Evolutionary conservation across 2,329 filamentous ascomycete species (phyloP), one percentile per base, ranked within the genome.

Genomic region (Nothophaeocryptopus gaeumannii): DNA sequence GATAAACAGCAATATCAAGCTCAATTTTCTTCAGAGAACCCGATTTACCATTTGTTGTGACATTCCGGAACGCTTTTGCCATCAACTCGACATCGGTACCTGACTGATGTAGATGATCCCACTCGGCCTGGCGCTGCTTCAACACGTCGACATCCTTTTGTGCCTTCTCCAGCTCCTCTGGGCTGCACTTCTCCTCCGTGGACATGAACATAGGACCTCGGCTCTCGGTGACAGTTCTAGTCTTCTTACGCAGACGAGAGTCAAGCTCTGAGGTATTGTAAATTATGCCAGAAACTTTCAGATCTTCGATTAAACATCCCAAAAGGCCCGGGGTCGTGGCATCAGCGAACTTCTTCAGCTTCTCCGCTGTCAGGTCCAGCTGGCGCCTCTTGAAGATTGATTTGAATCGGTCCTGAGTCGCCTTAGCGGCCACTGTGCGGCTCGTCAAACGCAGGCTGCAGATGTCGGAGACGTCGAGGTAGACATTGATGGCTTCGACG

Each of bases 261-360:
- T 51, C 44, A 7, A 45, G 34, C 12, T 26, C 37, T 15, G 41
- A 31, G 1, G 39, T 33, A 31, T 53, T 41, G 32, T 46, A 47
- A 3, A 53, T 39, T 9, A 53, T 35, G n/a, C 54, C 47, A 11
- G 46, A 26, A 20, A 56, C 36, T 5, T 47, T 47, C 29, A 51
- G 33, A 5, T 53, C 37, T 33, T 49, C 38, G 5, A 54, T 42
- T 2, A 43, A 32, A 35, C 45, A 51, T 14, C 45, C 43, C 5
- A 51, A 30, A 8, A 37, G 31, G n/a, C 42, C 37, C 5, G 35
- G 45, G 3, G 14, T 10, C 15, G 54, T 56, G 26, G 35, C 16
- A 2, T 35, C 29, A 12, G 42, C 40, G 13, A 56, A 51, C 3
- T 32, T 3, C 15, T 29, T 10, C 9, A 56, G 33, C 11, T 20